These are phyloP conservation scores for Fusarium musae DNA, from an alignment of 2,329 filamentous ascomycete species.

Conservation along the genomic window DNA sequence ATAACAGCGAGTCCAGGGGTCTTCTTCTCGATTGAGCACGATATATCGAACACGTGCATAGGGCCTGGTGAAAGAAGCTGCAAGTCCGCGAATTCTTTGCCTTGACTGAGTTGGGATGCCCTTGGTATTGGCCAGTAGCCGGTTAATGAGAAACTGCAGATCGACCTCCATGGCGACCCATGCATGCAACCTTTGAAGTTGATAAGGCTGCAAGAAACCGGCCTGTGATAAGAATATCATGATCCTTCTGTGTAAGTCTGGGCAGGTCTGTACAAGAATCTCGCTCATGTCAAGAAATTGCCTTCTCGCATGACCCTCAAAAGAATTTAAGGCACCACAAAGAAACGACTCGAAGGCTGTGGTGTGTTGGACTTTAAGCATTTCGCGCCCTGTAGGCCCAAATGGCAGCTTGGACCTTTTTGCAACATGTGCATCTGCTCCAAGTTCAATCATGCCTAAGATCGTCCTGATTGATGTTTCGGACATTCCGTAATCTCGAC, in stretches of 20 bases:
- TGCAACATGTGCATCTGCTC: not conserved
- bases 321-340: rapidly evolving
- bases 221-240: rapidly evolving
- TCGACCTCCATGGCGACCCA: not conserved
- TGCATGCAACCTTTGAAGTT: rapidly evolving
- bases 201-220: rapidly evolving
- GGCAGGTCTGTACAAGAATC: not conserved
- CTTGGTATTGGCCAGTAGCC: rapidly evolving
- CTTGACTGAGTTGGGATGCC: rapidly evolving
- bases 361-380: rapidly evolving
- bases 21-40: rapidly evolving
- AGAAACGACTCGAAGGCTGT: not conserved
- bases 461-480: rapidly evolving
- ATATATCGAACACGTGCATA: not conserved
- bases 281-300: rapidly evolving
- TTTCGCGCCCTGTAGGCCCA: rapidly evolving
- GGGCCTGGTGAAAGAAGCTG: rapidly evolving
- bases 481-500: rapidly evolving
- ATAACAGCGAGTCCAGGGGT: rapidly evolving
- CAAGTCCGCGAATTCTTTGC: rapidly evolving
- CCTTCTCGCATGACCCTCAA: no score
- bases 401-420: rapidly evolving
- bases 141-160: not conserved
- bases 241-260: not conserved
- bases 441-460: not conserved